Conservation (phyloP, 176 grass and related monocot species). For the Oryza meyeriana region DNA sequence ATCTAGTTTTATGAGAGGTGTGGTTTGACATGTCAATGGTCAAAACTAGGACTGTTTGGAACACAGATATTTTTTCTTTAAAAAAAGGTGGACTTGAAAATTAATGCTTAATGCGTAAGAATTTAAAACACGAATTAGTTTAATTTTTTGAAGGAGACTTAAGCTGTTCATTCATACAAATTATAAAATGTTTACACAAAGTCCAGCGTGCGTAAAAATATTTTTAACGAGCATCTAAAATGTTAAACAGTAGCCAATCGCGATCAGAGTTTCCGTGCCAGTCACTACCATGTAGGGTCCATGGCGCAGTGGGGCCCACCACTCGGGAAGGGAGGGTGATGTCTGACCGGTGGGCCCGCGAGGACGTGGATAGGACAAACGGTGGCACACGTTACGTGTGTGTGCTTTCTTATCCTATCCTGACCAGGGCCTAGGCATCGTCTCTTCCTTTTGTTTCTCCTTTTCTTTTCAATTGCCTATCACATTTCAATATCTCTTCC, state of each 20-base stretch:
- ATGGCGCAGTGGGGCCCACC: background rate
- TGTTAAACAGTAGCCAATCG: no score
- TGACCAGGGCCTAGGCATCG: background rate
- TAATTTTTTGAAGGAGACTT: no score
- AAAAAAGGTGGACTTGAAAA: no score
- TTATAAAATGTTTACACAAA: no score
- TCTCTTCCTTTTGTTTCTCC: background rate
- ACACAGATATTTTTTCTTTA: background rate
- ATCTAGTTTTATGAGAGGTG: background rate
- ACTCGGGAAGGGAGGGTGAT: background rate
- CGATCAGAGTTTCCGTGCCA: background rate
- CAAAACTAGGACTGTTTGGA: background rate
- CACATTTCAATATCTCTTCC: background rate
- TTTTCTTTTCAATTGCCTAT: background rate
- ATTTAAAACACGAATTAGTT: no score
- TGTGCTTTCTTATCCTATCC: constrained; percentile 9
- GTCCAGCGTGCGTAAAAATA: no score
- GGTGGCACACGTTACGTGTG: background rate
- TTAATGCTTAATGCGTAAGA: no score
- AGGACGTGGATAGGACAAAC: background rate
- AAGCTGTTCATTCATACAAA: no score
- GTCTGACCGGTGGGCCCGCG: background rate
- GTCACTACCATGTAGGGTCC: background rate
- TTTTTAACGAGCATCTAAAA: background rate
- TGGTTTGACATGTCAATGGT: background rate